These are phyloP conservation scores for Colletotrichum sp. DNA, from an alignment of 2,329 filamentous ascomycete species.

Conservation along the genomic window DNA sequence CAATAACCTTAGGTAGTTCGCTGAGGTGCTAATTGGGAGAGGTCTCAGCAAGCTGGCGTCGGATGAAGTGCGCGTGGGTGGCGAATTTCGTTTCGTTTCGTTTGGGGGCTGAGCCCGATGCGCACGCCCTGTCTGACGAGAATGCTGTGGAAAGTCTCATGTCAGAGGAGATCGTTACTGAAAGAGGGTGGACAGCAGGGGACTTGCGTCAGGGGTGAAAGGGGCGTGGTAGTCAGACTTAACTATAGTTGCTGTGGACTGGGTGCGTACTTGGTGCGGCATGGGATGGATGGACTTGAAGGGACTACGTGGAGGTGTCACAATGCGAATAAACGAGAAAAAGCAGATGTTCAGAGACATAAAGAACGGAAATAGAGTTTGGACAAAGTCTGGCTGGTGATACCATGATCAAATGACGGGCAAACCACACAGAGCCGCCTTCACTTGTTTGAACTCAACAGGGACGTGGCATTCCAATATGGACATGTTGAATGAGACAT, in stretches of 20 bases:
- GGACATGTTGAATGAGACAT: background rate
- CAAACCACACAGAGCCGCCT: background rate
- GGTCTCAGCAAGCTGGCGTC: background rate
- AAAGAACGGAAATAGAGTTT: background rate
- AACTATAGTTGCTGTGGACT: no score
- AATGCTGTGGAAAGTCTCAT: background rate
- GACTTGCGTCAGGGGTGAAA: no score
- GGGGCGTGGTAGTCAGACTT: background rate
- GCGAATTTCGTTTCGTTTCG: no score
- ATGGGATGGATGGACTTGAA: background rate
- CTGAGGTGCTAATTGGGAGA: background rate
- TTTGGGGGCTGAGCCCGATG: background rate
- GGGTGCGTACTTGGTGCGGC: no score
- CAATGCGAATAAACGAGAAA: background rate
- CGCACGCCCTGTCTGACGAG: background rate
- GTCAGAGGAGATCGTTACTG: no score
- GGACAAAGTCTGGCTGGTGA: background rate
- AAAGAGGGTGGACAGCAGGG: background rate
- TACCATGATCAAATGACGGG: background rate
- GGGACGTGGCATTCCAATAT: background rate
- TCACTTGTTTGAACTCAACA: background rate
- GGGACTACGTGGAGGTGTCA: background rate
- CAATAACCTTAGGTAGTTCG: background rate
- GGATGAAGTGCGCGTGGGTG: no score
- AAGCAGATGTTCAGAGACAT: background rate